Percentiles rank a stretch among this genome's conserved stretches.
phyloP scores from a whole-genome alignment of 2,329 filamentous ascomycete species.

The Iodosphaeria phyllophila region DNA sequence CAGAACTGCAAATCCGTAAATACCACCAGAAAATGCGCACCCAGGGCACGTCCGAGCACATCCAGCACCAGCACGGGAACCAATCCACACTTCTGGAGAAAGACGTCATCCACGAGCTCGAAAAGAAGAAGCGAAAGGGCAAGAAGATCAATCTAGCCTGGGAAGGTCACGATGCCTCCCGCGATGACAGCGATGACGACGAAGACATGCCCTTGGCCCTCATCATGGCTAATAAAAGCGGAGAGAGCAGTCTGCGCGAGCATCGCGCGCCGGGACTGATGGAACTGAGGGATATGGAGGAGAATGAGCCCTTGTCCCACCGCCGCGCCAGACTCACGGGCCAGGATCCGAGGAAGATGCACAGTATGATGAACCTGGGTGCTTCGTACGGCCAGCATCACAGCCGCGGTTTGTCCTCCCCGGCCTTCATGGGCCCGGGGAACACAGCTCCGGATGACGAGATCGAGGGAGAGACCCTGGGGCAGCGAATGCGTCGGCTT shows the following conservation, averaged over 20 bases:
- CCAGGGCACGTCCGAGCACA: too few relatives aligned
- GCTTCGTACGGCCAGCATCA: too few relatives aligned
- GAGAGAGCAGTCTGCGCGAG: slow-evolving; percentile 25
- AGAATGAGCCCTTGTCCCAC: slow-evolving; percentile 72
- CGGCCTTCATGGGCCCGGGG: too few relatives aligned
- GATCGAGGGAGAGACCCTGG: slow-evolving; percentile 46
- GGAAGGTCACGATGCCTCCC: slow-evolving; percentile 34
- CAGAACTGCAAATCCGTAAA: slow-evolving; percentile 82
- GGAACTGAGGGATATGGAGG: slow-evolving; percentile 70
- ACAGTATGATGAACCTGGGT: slow-evolving; percentile 23
- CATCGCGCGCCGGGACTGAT: slow-evolving; percentile 55
- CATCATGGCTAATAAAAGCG: slow-evolving; percentile 45
- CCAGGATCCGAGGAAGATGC: slow-evolving; percentile 24
- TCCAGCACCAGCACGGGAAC: slow-evolving; percentile 56
- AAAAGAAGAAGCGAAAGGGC: slow-evolving; percentile 53
- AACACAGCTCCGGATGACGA: slow-evolving; percentile 27
- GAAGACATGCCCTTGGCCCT: slow-evolving; percentile 71
- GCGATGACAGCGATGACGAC: slow-evolving; percentile 11
- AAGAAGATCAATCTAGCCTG: slow-evolving; percentile 77
- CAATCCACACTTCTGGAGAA: slow-evolving; percentile 80
- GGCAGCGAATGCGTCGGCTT: slow-evolving; percentile 44
- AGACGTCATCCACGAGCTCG: slow-evolving; percentile 74
- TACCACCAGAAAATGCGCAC: slow-evolving; percentile 70
- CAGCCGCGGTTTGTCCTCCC: too few relatives aligned
- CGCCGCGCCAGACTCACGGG: slow-evolving; percentile 61